Evolutionary conservation across 192 early-diverging fungal species (phyloP), one percentile per base, ranked within the genome.

Genomic region (Spinellus fusiger): DNA sequence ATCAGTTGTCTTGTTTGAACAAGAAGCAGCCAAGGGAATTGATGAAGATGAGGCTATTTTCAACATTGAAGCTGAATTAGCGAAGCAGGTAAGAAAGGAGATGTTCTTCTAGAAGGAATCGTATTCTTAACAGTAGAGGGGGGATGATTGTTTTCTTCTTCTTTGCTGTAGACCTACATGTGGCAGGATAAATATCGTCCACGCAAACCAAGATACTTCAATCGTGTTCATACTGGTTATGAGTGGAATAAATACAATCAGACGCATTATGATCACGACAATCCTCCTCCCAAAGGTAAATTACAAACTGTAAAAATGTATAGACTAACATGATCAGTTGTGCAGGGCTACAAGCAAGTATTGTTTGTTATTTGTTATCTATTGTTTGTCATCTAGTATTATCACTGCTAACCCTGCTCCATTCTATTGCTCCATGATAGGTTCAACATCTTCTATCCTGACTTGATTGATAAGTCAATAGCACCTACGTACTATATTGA

Each of bases 211-310:
- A 80, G 91, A 58, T 99, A 89, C 78, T 92, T 95, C 60, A 99
- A 99, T 80, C 87, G 93, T 47, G 94, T 99, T 25, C 92, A 96
- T 57, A 95, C 93, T 0, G 96, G 96, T 31, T 97, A 95, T 62
- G 95, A 98, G 73, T 99, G 96, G 96, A 99, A 98, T 83, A 95
- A 98, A 80, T 99, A 98, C 66, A 99, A 99, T 64, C 93, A 94
- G 65, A 95, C 91, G 4, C 96, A 99, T 73, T 99, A 99, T 75
- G 93, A 96, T 64, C 78, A 80, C 56, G 95, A 97, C 65, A 99
- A 99, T 51, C 95, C 95, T 9, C 96, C 96, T 38, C 96, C 96
- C 18, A 99, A 98, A 18, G 40, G 40, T 44, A 44, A n/a, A 18
- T 44, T n/a, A 44, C 13, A n/a, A 10, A n/a, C 18, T n/a, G 18